Base-by-base conservation (phyloP, 306 rosid genomes). In the Rosa chinensis region DNA sequence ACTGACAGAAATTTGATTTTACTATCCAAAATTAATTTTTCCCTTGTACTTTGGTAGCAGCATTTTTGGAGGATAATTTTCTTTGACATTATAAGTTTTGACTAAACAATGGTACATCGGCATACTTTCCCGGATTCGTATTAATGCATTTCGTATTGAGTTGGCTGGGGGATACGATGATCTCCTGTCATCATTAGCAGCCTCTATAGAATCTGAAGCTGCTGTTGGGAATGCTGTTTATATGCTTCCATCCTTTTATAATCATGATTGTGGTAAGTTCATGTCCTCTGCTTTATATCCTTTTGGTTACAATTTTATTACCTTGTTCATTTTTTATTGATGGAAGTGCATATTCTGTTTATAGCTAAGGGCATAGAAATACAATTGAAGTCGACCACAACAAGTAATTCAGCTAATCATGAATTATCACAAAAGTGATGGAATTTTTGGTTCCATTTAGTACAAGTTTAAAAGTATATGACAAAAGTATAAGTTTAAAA, bases 191-290 rank as follows among this genome's bases (percentile, higher is more conserved):
- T 86, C 86, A 13, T 93, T 91, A 3, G 90, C 87, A 48, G 97
- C 97, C 78, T 86, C 89, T 48, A 88, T 92, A 62, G 97, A 89
- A 84, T 87, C 92, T 16, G 99, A 92, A 85, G 92, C 88, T 76
- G 91, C 92, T 79, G 90, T 89, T 35, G 99, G 99, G 55, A 84
- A 87, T 89, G 97, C 97, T 68, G 91, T 94, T 69, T 94, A 92
- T 77, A 88, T 94, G 80, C 97, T 94, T 73, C 93, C 97, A 25
- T 92, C 97, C 12, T 91, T 94, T 88, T 94, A 94, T 78, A 94
- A 94, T 86, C 99, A 92, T 80, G 97, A 94, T 48, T 94, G 97
- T 79, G 97, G 99, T 85, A 66, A 76, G 86, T 74, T 81, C 49
- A 77, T 81, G 9, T 82, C 67, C 62, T 64, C 50, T 55, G 66